Evolutionary conservation across 768 basidiomycete genomes (phyloP).

Genomic region (Suillus variegatus): DNA sequence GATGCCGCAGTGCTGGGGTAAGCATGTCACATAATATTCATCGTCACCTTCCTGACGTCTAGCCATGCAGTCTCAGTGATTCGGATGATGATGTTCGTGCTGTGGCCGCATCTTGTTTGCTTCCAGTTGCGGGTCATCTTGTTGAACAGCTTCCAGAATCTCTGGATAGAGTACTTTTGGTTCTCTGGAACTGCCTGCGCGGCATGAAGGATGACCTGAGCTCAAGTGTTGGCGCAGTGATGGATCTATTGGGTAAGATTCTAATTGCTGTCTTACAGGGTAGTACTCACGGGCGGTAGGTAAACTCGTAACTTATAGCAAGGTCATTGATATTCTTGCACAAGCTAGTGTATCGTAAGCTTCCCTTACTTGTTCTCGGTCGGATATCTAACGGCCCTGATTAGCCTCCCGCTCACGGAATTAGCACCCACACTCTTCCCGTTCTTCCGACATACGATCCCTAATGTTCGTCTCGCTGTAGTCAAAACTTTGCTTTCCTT

Average conservation of each 20-base stretch:
- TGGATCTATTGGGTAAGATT: conserved; percentile 87
- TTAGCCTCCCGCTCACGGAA: conserved; percentile 75
- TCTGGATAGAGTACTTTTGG: conserved; percentile 71
- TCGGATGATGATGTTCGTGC: conserved; percentile 95
- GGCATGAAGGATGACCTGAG: conserved; percentile 97
- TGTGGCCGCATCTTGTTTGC: conserved; percentile 88
- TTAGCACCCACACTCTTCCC: conserved; percentile 90
- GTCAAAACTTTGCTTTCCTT: conserved; percentile 88
- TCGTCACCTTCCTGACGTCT: conserved; percentile 12
- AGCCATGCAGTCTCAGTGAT: conserved; percentile 70
- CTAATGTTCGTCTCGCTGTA: conserved; percentile 90
- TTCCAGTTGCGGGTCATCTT: conserved; percentile 83
- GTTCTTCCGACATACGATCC: conserved; percentile 96
- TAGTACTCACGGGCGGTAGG: conserved; percentile 44
- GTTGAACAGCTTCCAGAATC: conserved; percentile 74
- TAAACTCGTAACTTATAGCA: conserved; percentile 75
- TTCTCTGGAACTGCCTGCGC: conserved; percentile 87
- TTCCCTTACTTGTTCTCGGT: conserved; percentile 1
- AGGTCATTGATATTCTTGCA: conserved; percentile 77
- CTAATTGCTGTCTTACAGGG: conserved; percentile 7
- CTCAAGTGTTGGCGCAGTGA: conserved; percentile 94
- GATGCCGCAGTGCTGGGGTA: conserved; percentile 92
- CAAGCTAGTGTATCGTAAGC: conserved; percentile 72
- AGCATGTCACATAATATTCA: conserved; percentile 23
- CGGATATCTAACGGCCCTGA: conserved; percentile 8